These are phyloP conservation scores for Auricularia auricula-judae DNA, from an alignment of 768 basidiomycete genomes.

Conservation along the genomic window DNA sequence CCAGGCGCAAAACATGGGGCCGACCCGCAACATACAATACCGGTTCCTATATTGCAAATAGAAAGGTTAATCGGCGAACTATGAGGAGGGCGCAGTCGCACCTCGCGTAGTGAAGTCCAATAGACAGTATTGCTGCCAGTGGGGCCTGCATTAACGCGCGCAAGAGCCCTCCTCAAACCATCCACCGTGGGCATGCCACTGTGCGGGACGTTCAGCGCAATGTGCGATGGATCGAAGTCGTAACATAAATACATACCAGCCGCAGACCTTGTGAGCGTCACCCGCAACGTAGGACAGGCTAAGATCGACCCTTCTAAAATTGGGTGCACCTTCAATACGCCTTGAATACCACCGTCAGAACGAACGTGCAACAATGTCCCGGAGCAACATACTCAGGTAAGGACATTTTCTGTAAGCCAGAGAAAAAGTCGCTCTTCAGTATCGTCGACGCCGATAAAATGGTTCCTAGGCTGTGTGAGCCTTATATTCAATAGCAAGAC, in stretches of 20 bases:
- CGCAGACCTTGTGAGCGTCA: conserved; percentile 59
- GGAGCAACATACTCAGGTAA: conserved; percentile 64
- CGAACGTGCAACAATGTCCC: not conserved
- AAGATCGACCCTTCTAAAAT: conserved; percentile 77
- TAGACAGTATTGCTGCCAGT: conserved; percentile 64
- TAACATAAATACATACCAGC: conserved; percentile 40
- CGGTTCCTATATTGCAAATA: conserved; percentile 51
- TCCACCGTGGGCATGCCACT: conserved; percentile 94
- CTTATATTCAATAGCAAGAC: not conserved
- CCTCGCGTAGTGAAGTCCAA: conserved; percentile 96
- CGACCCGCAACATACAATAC: conserved; percentile 81
- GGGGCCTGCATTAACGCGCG: conserved; percentile 69
- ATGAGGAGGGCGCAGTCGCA: conserved; percentile 17
- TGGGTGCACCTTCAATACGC: conserved; percentile 88
- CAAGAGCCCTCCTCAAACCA: conserved; percentile 70
- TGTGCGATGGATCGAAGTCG: not conserved
- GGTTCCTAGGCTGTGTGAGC: conserved; percentile 27
- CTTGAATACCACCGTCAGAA: conserved; percentile 7
- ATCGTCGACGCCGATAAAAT: conserved; percentile 89
- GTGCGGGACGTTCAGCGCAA: conserved; percentile 17
- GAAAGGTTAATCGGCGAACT: not conserved
- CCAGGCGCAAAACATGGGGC: conserved; percentile 82
- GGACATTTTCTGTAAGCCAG: conserved; percentile 91
- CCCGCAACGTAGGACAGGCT: conserved; percentile 28
- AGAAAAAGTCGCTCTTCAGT: conserved; percentile 91